These are phyloP conservation scores for Marchantia polymorpha DNA, from an alignment of 225 moss, liverwort and hornwort genomes.

Conservation along the genomic window DNA sequence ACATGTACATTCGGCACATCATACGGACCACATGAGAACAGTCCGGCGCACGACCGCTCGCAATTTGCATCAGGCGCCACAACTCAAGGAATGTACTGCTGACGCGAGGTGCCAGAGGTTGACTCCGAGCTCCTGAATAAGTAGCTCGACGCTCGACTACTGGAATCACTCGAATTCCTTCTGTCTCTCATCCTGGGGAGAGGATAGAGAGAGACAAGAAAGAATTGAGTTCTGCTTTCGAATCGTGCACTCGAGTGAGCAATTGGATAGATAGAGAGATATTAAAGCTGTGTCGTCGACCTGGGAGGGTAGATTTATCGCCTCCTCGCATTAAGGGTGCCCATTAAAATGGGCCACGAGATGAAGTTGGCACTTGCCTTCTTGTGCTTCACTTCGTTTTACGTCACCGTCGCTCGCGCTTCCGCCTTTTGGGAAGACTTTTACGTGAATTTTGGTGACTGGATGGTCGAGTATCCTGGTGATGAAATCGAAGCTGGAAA, in stretches of 20 bases:
- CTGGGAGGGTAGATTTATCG: not conserved
- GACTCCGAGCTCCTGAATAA: not conserved
- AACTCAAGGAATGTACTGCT: not conserved
- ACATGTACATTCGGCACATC: not conserved
- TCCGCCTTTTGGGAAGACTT: conserved; percentile 13
- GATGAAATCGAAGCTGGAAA: not conserved
- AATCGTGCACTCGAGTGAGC: no score
- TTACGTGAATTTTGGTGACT: conserved; percentile 10
- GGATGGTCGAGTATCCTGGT: conserved; percentile 14
- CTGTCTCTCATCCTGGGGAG: not conserved
- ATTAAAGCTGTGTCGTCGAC: not conserved
- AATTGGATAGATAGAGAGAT: not conserved
- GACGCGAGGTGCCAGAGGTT: not conserved
- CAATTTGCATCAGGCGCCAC: not conserved
- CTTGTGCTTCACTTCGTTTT: not conserved
- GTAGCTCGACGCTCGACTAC: not conserved
- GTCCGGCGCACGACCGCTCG: not conserved
- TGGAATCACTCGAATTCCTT: not conserved
- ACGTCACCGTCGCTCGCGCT: not conserved
- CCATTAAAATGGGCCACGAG: not conserved
- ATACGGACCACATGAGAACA: not conserved
- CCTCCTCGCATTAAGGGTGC: not conserved
- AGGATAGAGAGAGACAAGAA: not conserved
- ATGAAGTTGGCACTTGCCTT: conserved; percentile 8
- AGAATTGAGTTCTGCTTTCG: not conserved